phyloP scores from a whole-genome alignment of 1,284 basidiomycete species.

The Peniophora sp. region DNA sequence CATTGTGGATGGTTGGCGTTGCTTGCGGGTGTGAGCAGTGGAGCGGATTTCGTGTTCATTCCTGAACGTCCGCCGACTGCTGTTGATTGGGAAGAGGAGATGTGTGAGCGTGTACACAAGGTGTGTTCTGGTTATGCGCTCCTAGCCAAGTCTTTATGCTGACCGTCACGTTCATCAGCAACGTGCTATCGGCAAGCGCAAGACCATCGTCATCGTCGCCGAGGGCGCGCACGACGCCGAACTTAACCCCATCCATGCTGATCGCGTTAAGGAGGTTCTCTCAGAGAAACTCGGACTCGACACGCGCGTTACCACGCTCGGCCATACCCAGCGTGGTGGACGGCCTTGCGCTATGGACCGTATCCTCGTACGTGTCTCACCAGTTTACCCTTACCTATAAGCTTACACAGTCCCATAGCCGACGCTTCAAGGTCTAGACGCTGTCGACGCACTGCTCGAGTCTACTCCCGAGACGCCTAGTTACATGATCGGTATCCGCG shows the following conservation, averaged over 20 bases:
- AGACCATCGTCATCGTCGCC: constrained; percentile 97
- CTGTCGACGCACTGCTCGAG: constrained; percentile 86
- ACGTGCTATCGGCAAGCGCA: constrained; percentile 88
- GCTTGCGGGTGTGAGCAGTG: constrained; percentile 87
- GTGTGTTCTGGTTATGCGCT: constrained; percentile 31
- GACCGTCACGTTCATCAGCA: constrained; percentile 46
- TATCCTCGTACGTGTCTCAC: constrained; percentile 58
- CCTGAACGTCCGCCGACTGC: constrained; percentile 82
- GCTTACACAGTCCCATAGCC: constrained; percentile 42
- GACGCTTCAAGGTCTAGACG: constrained; percentile 91
- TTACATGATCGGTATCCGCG: constrained; percentile 94
- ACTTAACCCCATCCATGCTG: constrained; percentile 85
- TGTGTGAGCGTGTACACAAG: constrained; percentile 82
- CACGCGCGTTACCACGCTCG: constrained; percentile 95
- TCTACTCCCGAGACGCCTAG: constrained; percentile 87
- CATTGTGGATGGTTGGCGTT: constrained; percentile 98
- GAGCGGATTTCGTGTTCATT: constrained; percentile 97
- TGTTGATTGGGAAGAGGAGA: constrained; percentile 84
- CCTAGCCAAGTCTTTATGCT: background rate
- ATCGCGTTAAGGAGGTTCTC: constrained; percentile 87
- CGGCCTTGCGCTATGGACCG: constrained; percentile 90
- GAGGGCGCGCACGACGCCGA: constrained; percentile 90
- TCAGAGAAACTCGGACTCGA: constrained; percentile 85
- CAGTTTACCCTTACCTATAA: constrained; percentile 40
- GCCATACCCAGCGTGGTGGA: constrained; percentile 95